Conservation (phyloP, 208 protist genomes). For the Leptomonas pyrrhocoris region DNA sequence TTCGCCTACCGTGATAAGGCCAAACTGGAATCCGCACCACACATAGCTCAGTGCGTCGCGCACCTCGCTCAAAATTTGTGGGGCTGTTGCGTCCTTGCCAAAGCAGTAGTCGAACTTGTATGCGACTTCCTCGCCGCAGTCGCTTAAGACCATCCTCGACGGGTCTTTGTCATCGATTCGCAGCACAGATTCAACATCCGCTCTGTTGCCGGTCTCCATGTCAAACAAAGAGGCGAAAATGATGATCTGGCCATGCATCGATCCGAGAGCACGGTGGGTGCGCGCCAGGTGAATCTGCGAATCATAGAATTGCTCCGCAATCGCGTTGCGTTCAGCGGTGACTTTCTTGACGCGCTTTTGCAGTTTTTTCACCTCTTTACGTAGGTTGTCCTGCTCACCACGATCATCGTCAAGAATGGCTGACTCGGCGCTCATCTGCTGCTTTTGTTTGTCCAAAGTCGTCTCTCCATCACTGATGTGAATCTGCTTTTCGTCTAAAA, state of each 20-base stretch:
- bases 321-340: conserved; percentile 25
- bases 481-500: conserved; percentile 44
- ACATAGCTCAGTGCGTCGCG: conserved; percentile 29
- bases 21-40: conserved; percentile 41
- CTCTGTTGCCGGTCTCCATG: conserved; percentile 3
- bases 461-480: conserved; percentile 23
- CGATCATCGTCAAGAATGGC: background rate
- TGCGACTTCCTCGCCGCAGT: conserved; percentile 36
- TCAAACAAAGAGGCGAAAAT: conserved; percentile 33
- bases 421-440: background rate
- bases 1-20: conserved; percentile 41
- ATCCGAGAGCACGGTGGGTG: conserved; percentile 36
- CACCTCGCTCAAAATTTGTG: conserved; percentile 46
- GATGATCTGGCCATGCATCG: conserved; percentile 43
- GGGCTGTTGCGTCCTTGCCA: conserved; percentile 16
- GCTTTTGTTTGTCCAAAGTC: background rate
- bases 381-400: background rate
- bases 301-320: conserved; percentile 42
- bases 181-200: conserved; percentile 4
- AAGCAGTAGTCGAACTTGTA: conserved; percentile 55
- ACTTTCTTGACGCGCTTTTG: conserved; percentile 53
- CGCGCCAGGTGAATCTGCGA: conserved; percentile 38
- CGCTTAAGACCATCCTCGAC: conserved; percentile 42
- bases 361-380: conserved; percentile 43
- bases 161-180: conserved; percentile 29